Base-by-base conservation (phyloP, 169 alveolate genomes). In the Fabrea salina region DNA sequence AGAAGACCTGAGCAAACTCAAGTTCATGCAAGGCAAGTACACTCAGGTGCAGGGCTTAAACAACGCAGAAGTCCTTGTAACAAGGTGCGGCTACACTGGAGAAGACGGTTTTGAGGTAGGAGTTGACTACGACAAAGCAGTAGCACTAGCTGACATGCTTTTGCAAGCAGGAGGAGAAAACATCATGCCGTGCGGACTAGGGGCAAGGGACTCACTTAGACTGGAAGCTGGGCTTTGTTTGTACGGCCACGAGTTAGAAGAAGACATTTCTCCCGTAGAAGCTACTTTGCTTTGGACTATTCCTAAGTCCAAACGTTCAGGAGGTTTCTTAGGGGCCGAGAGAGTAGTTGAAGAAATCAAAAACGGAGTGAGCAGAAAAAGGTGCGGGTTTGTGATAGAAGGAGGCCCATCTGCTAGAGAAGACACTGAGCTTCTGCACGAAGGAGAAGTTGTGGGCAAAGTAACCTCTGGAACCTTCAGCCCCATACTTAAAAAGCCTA, bases 31-130 rank as follows among this genome's bases (percentile, higher is more conserved):
- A 37, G 59, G 67, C 50, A 44, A 43, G 19, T 49, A 56, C 37
- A 40, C 54, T 11, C 49, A 70, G 39, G 27, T 79, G 33, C 16
- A 70, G 8, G 33, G 43, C 2, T 5, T 22, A 7, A 50, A 85
- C 11, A 66, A 68, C 16, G 37, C 61, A 4, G 81, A 43, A 27
- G 82, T 84, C 16, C 25, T 74, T 13, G 82, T 89, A 0, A 81
- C 91, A 25, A 70, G 97, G 53, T 86, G 93, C 74, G 97, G 97
- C 0, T 92, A 91, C 79, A 91, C 96, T 25, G 97, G 97, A 27
- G 97, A 93, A 81, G 97, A 93, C 80, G 97, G 97, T 13, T 93
- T 91, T 61, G 97, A 93, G 82, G 75, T 93, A 11, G 81, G 91
- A 22, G 86, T 76, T 25, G 80, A 77, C 22, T 67, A 76, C 44